These are phyloP conservation scores for Neurospora tetraspora DNA, from an alignment of 495 filamentous ascomycete genomes.

Conservation along the genomic window DNA sequence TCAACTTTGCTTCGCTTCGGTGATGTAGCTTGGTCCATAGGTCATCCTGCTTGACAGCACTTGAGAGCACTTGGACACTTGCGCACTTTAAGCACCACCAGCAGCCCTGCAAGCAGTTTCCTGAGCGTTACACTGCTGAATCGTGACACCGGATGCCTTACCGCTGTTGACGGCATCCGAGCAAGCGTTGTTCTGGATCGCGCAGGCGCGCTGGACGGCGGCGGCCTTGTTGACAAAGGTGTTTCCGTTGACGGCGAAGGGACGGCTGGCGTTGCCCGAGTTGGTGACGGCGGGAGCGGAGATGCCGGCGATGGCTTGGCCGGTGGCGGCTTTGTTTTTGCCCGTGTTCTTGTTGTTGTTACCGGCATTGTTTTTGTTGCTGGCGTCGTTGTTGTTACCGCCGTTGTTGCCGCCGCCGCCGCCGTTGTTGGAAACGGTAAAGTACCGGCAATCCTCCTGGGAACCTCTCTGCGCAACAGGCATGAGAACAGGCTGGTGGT, in stretches of 20 bases:
- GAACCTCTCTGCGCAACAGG: slow-evolving; percentile 65
- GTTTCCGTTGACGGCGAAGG: slow-evolving; percentile 42
- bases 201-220: slow-evolving; percentile 31
- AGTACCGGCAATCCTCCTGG: slow-evolving; percentile 64
- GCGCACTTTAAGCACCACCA: slow-evolving; percentile 7
- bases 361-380: slow-evolving; percentile 2
- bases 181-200: slow-evolving; percentile 44
- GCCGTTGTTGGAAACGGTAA: slow-evolving; percentile 29
- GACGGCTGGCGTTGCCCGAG: slow-evolving; percentile 31
- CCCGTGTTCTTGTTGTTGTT: neutral
- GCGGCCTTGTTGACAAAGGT: slow-evolving; percentile 36
- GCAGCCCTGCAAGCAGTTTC: slow-evolving; percentile 20
- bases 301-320: slow-evolving; percentile 22
- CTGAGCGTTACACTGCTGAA: slow-evolving; percentile 38
- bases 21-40: neutral
- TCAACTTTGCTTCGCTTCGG: neutral
- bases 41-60: neutral
- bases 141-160: slow-evolving; percentile 16
- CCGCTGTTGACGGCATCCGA: slow-evolving; percentile 35
- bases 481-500: slow-evolving; percentile 72
- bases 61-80: no score
- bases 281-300: slow-evolving; percentile 25
- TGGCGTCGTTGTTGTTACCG: slow-evolving; percentile 5
- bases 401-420: slow-evolving; percentile 11
- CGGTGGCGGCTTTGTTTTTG: neutral